Evolutionary conservation across 2,329 filamentous ascomycete species (phyloP), one percentile per base, ranked within the genome.

Genomic region (Colletotrichum acutatum): DNA sequence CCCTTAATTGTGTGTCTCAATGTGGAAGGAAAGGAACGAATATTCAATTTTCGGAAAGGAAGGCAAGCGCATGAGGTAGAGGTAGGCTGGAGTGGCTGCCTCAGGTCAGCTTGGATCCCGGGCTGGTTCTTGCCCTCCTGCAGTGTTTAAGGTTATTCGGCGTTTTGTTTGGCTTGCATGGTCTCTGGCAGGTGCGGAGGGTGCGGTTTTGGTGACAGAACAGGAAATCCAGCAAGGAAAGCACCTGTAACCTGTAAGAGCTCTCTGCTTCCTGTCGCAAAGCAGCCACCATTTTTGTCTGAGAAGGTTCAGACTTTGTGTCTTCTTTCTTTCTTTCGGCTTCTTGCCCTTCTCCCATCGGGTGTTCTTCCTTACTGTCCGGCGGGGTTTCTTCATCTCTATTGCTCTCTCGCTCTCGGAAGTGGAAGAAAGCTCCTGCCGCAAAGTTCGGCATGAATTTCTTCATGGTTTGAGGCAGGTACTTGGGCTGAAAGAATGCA

Each of bases 121-220:
- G 11, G 66, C 26, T 57, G 54, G 54, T 24, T 42, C 26, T 26
- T 8, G 12, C 60, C 24, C 19, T 54, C 42, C 37, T 19, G 11
- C 11, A 34, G 14, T 7, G 24, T 65, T 69, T 69, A 70, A 69
- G 70, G 66, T 70, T 65, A 49, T 69, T 65, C 42, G 42, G 70
- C 65, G 70, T 72, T 72, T 65, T 72, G 70, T 60, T 52, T 64
- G 70, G 42, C 53, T 32, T 68, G 59, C 66, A 72, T 65, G 26
- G 54, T 26, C 59, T 64, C 59, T 64, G 66, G 60, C 66, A 69
- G 53, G 46, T 64, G 58, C 58, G 52, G 46, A 28, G 24, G 26
- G 26, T 59, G 54, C 24, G n/a, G 22, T n/a, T n/a, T 14, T 59
- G 30, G 28, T 26, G 30, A 42, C 24, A 14, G 42, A 62, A 37